phyloP scores from a whole-genome alignment of 202 grass and related monocot species.

The Digitaria exilis region DNA sequence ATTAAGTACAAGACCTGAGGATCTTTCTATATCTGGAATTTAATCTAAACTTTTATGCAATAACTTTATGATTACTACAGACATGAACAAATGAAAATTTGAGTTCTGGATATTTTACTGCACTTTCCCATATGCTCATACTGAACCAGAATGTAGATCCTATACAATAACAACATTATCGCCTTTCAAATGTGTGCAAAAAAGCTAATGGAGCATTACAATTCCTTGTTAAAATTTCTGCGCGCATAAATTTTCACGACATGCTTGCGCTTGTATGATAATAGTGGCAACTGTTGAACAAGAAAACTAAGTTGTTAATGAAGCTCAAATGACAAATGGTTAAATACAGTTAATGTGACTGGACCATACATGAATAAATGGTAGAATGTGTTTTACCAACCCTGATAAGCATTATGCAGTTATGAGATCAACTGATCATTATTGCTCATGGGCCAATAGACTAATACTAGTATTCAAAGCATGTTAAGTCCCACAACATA shows the following conservation, averaged over 20 bases:
- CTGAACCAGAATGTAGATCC: background rate
- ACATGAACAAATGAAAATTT: background rate
- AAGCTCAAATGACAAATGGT: background rate
- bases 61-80: background rate
- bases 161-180: background rate
- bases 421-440: background rate
- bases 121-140: background rate
- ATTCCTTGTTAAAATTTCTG: background rate
- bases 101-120: background rate
- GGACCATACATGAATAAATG: background rate
- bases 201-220: background rate
- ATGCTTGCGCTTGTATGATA: background rate
- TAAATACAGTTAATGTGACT: background rate
- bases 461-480: background rate
- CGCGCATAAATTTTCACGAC: background rate
- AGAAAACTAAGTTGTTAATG: background rate
- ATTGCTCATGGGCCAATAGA: background rate
- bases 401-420: background rate
- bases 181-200: background rate
- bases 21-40: background rate
- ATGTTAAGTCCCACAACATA: background rate
- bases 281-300: background rate
- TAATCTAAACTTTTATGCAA: background rate
- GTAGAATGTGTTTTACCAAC: background rate
- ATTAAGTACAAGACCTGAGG: background rate